Evolutionary conservation across 2,329 filamentous ascomycete genomes (phyloP), one percentile per base, ranked within the genome.

Genomic region (Aureobasidium sp.): DNA sequence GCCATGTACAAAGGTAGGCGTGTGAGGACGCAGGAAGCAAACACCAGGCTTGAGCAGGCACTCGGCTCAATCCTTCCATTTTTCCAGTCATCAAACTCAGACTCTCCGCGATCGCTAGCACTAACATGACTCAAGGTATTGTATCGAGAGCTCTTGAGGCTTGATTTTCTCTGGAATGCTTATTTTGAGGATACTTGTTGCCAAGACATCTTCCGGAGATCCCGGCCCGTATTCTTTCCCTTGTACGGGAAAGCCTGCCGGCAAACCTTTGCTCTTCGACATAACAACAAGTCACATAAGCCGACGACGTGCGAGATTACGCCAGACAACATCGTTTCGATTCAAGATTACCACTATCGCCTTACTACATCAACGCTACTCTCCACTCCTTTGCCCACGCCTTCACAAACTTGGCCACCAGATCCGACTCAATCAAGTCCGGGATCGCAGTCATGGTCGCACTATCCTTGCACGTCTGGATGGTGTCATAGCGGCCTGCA

Each of bases 331-430:
- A 6, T 36, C 30, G 8, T n/a, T 7, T 25, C 14, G 11, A 25
- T 39, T 27, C 21, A 5, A n/a, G 10, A 51, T 1, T 11, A 13
- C 21, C 5, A 11, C 11, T 9, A 25, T 29, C 34, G 32, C 49
- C 32, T 51, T n/a, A 32, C 3, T n/a, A 5, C 16, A 8, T 25
- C 16, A 58, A 21, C 8, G 34, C 34, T 16, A 50, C 44, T 5
- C 39, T 29, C 67, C 67, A 68, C 36, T 60, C 62, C 25, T 25
- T 61, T 34, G 65, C 61, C 67, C 67, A 68, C 16, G 49, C 48
- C 37, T 61, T 54, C 36, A 68, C 66, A 49, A 68, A 68, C 36
- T 66, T 66, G 48, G 62, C 66, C 29, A 68, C 59, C 49, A 68
- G 48, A 6, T 66, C 67, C 13, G 62, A 60, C 32, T 53, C 55